Evolutionary conservation across 2,329 filamentous ascomycete genomes (phyloP), one percentile per base, ranked within the genome.

Genomic region (Talaromyces sp.): DNA sequence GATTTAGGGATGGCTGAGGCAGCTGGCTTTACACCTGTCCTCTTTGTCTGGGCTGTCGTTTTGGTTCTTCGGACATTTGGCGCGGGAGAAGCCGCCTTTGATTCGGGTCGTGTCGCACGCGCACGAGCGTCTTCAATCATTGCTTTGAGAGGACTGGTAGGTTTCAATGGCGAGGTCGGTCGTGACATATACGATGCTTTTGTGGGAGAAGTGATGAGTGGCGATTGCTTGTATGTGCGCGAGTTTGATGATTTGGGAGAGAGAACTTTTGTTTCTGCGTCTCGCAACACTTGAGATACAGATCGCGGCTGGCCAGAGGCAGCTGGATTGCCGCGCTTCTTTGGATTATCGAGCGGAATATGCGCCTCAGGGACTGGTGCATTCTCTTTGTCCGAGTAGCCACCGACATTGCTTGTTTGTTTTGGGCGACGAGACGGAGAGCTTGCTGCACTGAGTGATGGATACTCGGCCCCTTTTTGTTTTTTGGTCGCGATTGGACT

Each of bases 161-260:
- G 79, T 72, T 91, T 90, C n/a, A 86, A 72, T 1, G 89, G 87
- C 27, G 89, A 90, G 16, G 83, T 80, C 27, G 87, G 84, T 27
- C 86, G 84, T 1, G 85, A 81, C 45, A 88, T 80, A 64, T 84
- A 82, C 24, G 81, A 76, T 4, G 73, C 66, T 65, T 78, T 76
- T 72, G 83, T 74, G 16, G 78, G 76, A 3, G 78, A 78, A 11
- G 73, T 69, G 76, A 80, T 79, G 64, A 84, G 72, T 1, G 84
- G 84, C 1, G 84, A 86, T 58, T 87, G 85, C 22, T 86, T 86
- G 24, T 86, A 80, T 16, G 90, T 84, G 60, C 91, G 87, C 6
- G 90, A 90, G 73, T 96, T 96, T 66, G 90, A 89, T 0, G 91
- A 93, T 61, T 91, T 90, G 1, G 92, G 92, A 1, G 93, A 96